Conservation (phyloP, 2,329 filamentous ascomycete species). For the Aspergillus vadensis region DNA sequence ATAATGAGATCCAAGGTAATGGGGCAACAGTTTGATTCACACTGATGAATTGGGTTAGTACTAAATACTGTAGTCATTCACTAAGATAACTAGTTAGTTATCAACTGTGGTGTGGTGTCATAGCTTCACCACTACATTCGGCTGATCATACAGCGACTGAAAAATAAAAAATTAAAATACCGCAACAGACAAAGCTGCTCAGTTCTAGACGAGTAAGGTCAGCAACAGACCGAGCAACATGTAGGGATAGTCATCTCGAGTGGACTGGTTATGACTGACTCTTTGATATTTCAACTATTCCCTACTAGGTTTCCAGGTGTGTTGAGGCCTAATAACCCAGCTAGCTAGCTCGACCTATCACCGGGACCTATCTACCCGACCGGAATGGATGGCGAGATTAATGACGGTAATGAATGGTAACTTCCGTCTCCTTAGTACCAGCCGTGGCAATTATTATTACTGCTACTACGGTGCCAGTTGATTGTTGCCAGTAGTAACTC, state of each 20-base stretch:
- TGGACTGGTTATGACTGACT: not conserved
- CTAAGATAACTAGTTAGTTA: not conserved
- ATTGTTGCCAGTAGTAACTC: no score
- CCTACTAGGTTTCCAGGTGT: no score
- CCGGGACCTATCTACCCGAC: no score
- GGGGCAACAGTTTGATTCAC: not conserved
- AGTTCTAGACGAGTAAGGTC: not conserved
- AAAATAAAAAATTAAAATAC: not conserved
- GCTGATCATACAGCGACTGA: not conserved
- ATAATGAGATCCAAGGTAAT: not conserved
- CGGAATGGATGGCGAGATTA: no score
- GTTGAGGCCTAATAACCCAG: no score
- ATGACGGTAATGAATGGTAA: no score
- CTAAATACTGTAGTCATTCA: not conserved
- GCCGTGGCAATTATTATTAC: not conserved
- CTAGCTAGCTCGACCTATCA: no score
- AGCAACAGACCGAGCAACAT: not conserved
- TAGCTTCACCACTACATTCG: not conserved
- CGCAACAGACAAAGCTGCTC: not conserved
- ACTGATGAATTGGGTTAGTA: not conserved
- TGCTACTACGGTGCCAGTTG: no score
- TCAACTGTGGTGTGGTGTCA: not conserved
- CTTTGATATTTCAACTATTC: no score
- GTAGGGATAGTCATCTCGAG: not conserved
- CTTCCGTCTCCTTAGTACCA: not conserved